Conservation (phyloP, 345 rosid genomes). For the Hibiscus trionum region DNA sequence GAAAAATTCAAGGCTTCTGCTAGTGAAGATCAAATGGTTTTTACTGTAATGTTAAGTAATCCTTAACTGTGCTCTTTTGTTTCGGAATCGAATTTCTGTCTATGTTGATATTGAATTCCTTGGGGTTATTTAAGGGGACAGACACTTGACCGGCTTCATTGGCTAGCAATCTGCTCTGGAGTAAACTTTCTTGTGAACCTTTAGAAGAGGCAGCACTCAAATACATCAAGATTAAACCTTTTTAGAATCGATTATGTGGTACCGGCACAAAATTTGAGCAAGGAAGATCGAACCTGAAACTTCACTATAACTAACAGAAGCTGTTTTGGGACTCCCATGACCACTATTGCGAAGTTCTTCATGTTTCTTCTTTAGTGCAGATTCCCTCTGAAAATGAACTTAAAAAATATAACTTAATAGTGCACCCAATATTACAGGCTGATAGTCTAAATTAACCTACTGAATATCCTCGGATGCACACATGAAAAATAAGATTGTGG, state of each 20-base stretch:
- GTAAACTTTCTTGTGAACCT: constrained; percentile 20
- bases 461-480: background rate
- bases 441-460: background rate
- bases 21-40: constrained; percentile 11
- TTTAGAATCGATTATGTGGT: background rate
- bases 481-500: background rate
- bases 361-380: constrained; percentile 67
- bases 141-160: constrained; percentile 9
- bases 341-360: constrained; percentile 34
- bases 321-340: constrained; percentile 24
- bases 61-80: constrained; percentile 40
- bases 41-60: constrained; percentile 16
- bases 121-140: background rate
- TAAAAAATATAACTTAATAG: background rate
- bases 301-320: constrained; percentile 18
- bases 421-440: background rate
- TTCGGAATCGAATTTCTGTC: constrained; percentile 17
- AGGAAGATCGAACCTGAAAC: constrained; percentile 50
- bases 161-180: constrained; percentile 14
- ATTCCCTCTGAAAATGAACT: constrained; percentile 57
- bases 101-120: constrained; percentile 17
- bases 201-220: constrained; percentile 2
- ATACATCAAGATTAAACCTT: background rate
- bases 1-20: constrained; percentile 1
- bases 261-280: background rate